phyloP scores from a whole-genome alignment of 352 stramenopile species.

The Phytophthora multivora region DNA sequence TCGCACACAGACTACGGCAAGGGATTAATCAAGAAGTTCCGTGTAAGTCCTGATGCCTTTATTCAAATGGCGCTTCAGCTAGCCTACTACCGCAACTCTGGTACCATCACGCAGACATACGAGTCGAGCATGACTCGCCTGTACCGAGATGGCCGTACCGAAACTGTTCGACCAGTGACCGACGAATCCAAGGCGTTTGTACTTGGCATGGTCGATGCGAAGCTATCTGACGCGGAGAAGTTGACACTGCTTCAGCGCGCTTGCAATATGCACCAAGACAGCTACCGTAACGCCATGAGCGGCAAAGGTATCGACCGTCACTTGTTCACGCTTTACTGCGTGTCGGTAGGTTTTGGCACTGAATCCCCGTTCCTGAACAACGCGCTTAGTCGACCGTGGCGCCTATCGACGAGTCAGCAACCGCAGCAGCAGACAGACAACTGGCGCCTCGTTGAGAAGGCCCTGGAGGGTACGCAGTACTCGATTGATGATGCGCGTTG shows the following conservation, averaged over 20 bases:
- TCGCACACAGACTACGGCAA: conserved; percentile 91
- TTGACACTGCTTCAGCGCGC: conserved; percentile 88
- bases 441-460: conserved; percentile 76
- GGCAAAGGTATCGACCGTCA: conserved; percentile 95
- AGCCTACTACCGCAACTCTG: conserved; percentile 93
- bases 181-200: conserved; percentile 92
- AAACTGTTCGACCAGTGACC: conserved; percentile 92
- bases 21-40: conserved; percentile 89
- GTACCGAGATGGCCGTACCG: conserved; percentile 96
- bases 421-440: conserved; percentile 89
- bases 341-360: conserved; percentile 85
- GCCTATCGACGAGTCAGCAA: conserved; percentile 90
- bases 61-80: conserved; percentile 97
- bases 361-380: conserved; percentile 91
- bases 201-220: conserved; percentile 81
- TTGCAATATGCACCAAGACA: conserved; percentile 91
- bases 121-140: conserved; percentile 96
- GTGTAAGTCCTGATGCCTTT: conserved; percentile 95
- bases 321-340: conserved; percentile 95
- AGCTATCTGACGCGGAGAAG: conserved; percentile 69
- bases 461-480: conserved; percentile 57
- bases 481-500: conserved; percentile 65
- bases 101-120: conserved; percentile 96
- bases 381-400: conserved; percentile 84
- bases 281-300: conserved; percentile 90